phyloP scores from a whole-genome alignment of 2,329 filamentous ascomycete species.

The Fusarium phyllophilum region DNA sequence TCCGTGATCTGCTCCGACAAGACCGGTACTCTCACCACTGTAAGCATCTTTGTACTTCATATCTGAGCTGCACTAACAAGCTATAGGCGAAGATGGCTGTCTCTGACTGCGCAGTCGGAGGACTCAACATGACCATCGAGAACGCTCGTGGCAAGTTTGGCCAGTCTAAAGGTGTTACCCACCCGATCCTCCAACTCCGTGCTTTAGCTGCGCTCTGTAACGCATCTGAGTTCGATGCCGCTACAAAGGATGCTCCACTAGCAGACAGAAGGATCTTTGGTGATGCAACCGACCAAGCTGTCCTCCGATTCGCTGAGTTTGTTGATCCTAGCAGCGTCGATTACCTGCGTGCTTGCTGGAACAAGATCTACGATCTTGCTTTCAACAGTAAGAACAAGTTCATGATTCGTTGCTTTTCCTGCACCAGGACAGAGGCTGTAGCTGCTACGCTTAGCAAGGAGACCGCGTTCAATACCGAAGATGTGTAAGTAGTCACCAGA shows the following conservation, averaged over 20 bases:
- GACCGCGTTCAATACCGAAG: neutral
- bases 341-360: constrained; percentile 71
- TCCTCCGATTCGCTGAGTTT: constrained; percentile 75
- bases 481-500: neutral
- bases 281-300: constrained; percentile 80
- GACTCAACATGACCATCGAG: constrained; percentile 59
- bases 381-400: constrained; percentile 90
- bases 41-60: constrained; percentile 1
- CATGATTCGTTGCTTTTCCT: constrained; percentile 63
- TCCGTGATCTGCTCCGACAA: constrained; percentile 82
- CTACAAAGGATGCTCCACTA: constrained; percentile 68
- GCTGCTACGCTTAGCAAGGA: constrained; percentile 38
- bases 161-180: constrained; percentile 19
- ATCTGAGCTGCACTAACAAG: neutral
- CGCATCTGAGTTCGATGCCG: constrained; percentile 77
- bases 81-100: constrained; percentile 77
- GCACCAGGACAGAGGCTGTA: constrained; percentile 57
- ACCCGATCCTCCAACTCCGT: constrained; percentile 67
- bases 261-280: constrained; percentile 73
- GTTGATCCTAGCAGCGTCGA: constrained; percentile 60
- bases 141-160: constrained; percentile 57
- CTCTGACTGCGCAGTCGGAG: constrained; percentile 72
- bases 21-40: constrained; percentile 72
- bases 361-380: constrained; percentile 72
- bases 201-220: constrained; percentile 76